Evolutionary conservation across 148 eudicot species (phyloP).

Genomic region (Chenopodium album): DNA sequence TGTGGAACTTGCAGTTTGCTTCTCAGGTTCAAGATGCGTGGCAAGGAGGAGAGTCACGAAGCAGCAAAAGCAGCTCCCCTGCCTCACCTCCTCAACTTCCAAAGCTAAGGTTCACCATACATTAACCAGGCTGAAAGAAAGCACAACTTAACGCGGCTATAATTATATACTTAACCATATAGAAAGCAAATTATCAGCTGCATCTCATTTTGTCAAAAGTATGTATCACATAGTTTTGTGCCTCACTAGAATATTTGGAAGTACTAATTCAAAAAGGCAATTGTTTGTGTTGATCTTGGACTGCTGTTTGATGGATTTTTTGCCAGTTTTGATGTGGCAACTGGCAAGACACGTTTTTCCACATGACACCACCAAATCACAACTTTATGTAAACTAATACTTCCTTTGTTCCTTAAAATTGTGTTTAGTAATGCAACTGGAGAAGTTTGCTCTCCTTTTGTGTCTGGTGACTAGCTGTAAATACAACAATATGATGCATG

Average conservation of each 20-base stretch:
- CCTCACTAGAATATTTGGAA: neutral
- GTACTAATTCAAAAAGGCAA: neutral
- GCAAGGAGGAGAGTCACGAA: conserved; percentile 49
- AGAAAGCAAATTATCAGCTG: neutral
- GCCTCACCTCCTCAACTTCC: conserved; percentile 41
- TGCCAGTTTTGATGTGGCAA: neutral
- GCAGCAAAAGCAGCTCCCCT: conserved; percentile 47
- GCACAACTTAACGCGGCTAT: neutral
- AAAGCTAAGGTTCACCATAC: conserved; percentile 25
- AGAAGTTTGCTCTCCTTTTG: no score
- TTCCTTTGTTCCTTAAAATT: no score
- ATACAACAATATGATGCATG: no score
- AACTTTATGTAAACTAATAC: neutral
- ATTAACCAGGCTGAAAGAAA: neutral
- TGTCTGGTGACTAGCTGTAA: no score
- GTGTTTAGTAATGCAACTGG: no score
- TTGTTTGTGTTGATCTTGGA: neutral
- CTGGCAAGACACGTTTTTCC: neutral
- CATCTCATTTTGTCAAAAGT: neutral
- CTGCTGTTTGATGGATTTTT: neutral
- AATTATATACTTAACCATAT: neutral
- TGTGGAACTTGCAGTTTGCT: conserved; percentile 96
- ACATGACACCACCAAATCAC: neutral
- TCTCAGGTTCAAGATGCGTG: conserved; percentile 92
- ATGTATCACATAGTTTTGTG: neutral